Evolutionary conservation across 2,329 filamentous ascomycete species (phyloP).

Genomic region (Aspergillus pseudoviridinutans): DNA sequence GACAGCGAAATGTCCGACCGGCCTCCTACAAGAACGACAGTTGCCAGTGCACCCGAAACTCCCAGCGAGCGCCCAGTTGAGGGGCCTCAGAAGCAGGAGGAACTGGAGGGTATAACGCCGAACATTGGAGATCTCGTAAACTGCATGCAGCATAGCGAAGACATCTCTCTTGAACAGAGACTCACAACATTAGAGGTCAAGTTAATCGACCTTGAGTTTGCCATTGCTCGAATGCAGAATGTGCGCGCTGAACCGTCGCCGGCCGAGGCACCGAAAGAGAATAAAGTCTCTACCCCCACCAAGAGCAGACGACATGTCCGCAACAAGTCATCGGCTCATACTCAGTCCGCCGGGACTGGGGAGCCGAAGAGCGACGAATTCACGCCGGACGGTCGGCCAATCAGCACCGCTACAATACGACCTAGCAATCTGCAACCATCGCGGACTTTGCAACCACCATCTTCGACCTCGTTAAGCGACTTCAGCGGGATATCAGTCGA

Average conservation of each 20-base stretch:
- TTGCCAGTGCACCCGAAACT: slow-evolving; percentile 22
- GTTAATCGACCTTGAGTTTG: slow-evolving; percentile 48
- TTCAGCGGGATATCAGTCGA: slow-evolving; percentile 40
- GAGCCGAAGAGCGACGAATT: slow-evolving; percentile 7
- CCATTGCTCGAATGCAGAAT: slow-evolving; percentile 46
- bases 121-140: slow-evolving; percentile 38
- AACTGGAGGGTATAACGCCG: slow-evolving; percentile 24
- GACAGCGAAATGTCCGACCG: slow-evolving; percentile 24
- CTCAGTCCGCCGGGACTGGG: slow-evolving; percentile 7
- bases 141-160: slow-evolving; percentile 39
- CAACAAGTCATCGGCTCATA: slow-evolving; percentile 15
- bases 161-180: slow-evolving; percentile 42
- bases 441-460: slow-evolving; percentile 23
- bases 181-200: slow-evolving; percentile 50
- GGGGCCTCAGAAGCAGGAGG: slow-evolving; percentile 12
- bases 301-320: slow-evolving; percentile 7
- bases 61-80: slow-evolving; percentile 19
- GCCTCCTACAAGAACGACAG: slow-evolving; percentile 26
- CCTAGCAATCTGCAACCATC: slow-evolving; percentile 27
- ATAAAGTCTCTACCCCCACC: slow-evolving; percentile 13
- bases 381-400: slow-evolving; percentile 19
- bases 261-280: slow-evolving; percentile 11
- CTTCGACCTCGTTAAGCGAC: slow-evolving; percentile 30
- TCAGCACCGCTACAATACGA: slow-evolving; percentile 30
- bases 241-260: slow-evolving; percentile 18